Evolutionary conservation across 129 eudicot genomes (phyloP).

Genomic region (Tanacetum coccineum): DNA sequence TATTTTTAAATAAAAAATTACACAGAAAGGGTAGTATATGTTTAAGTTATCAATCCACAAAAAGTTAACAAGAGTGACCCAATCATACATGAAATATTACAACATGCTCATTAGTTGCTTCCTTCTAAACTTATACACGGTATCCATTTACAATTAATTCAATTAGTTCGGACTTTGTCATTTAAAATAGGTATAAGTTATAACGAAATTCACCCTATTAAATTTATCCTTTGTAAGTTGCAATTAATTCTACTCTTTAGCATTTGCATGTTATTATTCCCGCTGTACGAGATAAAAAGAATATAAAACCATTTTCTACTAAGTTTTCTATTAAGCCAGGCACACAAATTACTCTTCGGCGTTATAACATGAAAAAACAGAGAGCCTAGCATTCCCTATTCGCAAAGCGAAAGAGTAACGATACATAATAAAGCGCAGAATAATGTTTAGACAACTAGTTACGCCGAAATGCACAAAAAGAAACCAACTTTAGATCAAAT

Average conservation of each 20-base stretch:
- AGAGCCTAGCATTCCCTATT: too few relatives aligned
- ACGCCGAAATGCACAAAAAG: too few relatives aligned
- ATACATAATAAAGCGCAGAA: too few relatives aligned
- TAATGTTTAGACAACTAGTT: too few relatives aligned
- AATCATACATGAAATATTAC: not conserved
- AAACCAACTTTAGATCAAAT: too few relatives aligned
- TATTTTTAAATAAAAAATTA: not conserved
- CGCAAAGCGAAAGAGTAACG: too few relatives aligned
- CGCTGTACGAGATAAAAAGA: not conserved
- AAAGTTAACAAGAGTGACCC: not conserved
- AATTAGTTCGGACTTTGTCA: not conserved
- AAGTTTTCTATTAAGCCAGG: too few relatives aligned
- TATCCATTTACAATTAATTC: not conserved
- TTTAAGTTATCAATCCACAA: not conserved
- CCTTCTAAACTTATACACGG: not conserved
- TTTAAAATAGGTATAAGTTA: too few relatives aligned
- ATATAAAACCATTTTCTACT: not conserved
- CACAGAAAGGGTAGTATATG: not conserved
- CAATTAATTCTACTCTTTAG: not conserved
- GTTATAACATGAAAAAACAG: too few relatives aligned
- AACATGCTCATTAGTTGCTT: not conserved
- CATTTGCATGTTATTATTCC: not conserved
- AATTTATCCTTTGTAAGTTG: not conserved
- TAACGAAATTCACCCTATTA: not conserved
- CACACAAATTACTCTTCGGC: too few relatives aligned